Percentiles rank a stretch among this genome's conserved stretches.
These are phyloP conservation scores for Penicillium macrosclerotiorum DNA, from an alignment of 495 filamentous ascomycete genomes.

Conservation along the genomic window DNA sequence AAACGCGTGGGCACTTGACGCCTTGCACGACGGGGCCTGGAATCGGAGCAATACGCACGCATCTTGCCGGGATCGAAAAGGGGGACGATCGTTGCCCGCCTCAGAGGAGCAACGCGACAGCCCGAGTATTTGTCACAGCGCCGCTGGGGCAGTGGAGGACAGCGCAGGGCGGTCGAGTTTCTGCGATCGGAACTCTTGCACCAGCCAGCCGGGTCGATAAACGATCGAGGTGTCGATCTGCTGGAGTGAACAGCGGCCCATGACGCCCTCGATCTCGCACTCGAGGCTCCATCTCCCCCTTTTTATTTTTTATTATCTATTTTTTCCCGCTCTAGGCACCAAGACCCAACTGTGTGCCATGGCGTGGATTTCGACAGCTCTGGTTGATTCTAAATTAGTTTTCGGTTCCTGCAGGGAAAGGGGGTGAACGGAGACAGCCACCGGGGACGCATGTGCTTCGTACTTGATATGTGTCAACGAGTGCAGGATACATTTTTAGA, in stretches of 20 bases:
- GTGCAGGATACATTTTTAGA: neutral
- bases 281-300: conserved; percentile 16
- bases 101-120: neutral
- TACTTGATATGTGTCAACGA: neutral
- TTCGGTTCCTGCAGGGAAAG: neutral
- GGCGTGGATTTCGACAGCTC: neutral
- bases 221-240: conserved; percentile 18
- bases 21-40: no score
- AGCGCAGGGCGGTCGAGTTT: neutral
- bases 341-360: neutral
- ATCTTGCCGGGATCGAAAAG: no score
- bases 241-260: conserved; percentile 1
- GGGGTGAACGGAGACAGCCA: neutral
- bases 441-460: neutral
- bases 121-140: conserved; percentile 16
- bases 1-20: neutral
- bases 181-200: conserved; percentile 13
- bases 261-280: neutral
- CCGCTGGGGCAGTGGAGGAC: neutral
- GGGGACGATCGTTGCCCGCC: conserved; percentile 1
- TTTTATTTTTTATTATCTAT: no score
- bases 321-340: no score
- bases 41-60: no score
- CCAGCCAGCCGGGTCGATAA: conserved; percentile 11
- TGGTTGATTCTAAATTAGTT: conserved; percentile 7